A percentile compares a stretch with the other conserved stretches of the same genome.
These are phyloP conservation scores for Cercophora sp. DNA, from an alignment of 495 filamentous ascomycete species.

Conservation along the genomic window DNA sequence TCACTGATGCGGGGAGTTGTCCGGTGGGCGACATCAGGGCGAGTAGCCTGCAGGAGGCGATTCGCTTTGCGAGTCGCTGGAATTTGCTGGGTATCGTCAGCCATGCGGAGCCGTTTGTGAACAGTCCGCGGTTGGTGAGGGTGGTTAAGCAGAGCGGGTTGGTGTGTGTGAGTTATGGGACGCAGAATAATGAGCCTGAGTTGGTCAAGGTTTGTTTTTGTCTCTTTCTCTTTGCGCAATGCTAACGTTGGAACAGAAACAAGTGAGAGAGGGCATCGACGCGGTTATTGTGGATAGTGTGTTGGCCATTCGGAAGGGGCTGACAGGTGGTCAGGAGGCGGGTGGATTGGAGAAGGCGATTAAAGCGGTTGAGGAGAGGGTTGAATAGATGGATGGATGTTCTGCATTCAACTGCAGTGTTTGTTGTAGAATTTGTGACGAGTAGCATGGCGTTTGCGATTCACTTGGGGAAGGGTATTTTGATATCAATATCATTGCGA, in stretches of 20 bases:
- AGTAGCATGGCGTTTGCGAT: too few species aligned
- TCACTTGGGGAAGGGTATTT: too few species aligned
- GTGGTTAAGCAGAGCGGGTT: slow-evolving; percentile 95
- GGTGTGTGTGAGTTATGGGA: slow-evolving; percentile 93
- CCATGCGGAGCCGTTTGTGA: slow-evolving; percentile 76
- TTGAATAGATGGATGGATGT: not conserved
- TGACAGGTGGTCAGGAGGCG: slow-evolving; percentile 34
- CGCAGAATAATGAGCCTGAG: slow-evolving; percentile 76
- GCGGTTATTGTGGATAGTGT: slow-evolving; percentile 96
- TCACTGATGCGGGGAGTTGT: slow-evolving; percentile 77
- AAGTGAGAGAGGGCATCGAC: slow-evolving; percentile 94
- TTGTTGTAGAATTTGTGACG: too few species aligned
- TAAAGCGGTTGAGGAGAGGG: not conserved
- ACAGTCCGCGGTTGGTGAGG: slow-evolving; percentile 83
- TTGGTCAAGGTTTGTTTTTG: slow-evolving; percentile 70
- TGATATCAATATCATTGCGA: too few species aligned
- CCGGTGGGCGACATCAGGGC: slow-evolving; percentile 86
- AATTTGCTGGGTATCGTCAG: slow-evolving; percentile 89
- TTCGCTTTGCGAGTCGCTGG: slow-evolving; percentile 91
- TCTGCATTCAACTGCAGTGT: not conserved
- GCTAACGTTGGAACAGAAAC: slow-evolving; percentile 52
- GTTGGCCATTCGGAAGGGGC: slow-evolving; percentile 61
- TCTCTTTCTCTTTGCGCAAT: not conserved
- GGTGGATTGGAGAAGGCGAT: slow-evolving; percentile 2
- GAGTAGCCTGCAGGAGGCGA: slow-evolving; percentile 87